These are phyloP conservation scores for Dendrobium officinale DNA, from an alignment of 106 monocot genomes.

Conservation along the genomic window DNA sequence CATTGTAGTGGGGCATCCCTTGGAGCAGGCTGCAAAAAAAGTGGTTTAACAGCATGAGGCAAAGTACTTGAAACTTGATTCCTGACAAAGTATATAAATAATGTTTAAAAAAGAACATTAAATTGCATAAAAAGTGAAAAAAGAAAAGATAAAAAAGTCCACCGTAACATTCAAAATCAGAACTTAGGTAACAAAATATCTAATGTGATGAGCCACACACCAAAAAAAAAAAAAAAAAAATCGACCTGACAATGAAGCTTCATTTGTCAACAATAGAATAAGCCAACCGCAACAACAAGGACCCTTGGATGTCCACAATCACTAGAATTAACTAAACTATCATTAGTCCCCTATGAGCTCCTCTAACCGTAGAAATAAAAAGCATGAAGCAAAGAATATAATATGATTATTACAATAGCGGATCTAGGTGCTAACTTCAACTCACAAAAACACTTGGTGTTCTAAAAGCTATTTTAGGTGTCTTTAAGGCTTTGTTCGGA, in stretches of 20 bases:
- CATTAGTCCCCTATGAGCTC: background rate
- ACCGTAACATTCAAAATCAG: background rate
- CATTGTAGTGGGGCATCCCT: conserved; percentile 68
- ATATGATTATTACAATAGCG: background rate
- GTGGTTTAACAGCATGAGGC: background rate
- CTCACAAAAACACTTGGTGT: background rate
- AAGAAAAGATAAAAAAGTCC: background rate
- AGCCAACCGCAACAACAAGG: background rate
- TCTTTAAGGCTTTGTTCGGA: too few relatives aligned
- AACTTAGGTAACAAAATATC: background rate
- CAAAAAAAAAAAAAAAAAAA: too few relatives aligned
- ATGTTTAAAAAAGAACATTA: background rate
- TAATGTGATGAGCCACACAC: background rate
- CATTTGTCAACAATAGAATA: background rate
- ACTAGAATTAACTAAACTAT: too few relatives aligned
- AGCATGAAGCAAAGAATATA: background rate
- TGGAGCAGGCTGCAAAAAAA: conserved; percentile 63
- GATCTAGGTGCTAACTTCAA: background rate
- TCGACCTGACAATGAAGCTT: background rate
- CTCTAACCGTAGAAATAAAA: background rate
- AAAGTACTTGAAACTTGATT: background rate
- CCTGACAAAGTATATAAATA: background rate
- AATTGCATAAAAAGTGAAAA: background rate
- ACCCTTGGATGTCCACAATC: too few relatives aligned
- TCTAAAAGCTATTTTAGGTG: background rate